These are phyloP conservation scores for Trifolium dubium DNA, from an alignment of 306 rosid genomes.

Conservation along the genomic window DNA sequence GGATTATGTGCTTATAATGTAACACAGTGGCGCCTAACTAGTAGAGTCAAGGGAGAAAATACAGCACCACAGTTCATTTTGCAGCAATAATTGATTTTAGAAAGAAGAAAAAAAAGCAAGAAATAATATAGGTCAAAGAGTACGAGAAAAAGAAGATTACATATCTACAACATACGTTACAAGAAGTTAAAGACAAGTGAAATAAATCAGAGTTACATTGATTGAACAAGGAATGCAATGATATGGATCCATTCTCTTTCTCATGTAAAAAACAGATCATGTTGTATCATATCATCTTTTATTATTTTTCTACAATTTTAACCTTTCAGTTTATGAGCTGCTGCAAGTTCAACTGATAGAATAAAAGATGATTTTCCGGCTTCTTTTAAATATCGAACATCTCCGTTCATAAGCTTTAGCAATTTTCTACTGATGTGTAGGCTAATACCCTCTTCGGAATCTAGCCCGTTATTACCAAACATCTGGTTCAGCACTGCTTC, in stretches of 20 bases:
- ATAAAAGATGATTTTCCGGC: constrained; percentile 78
- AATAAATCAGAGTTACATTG: constrained; percentile 44
- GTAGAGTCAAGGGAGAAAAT: too few species aligned
- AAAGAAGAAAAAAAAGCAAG: neutral
- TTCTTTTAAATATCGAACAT: constrained; percentile 77
- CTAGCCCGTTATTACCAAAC: constrained; percentile 66
- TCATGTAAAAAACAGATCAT: neutral
- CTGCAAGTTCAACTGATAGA: constrained; percentile 82
- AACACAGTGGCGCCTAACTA: too few species aligned
- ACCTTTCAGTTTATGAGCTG: constrained; percentile 46
- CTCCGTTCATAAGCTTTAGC: constrained; percentile 90
- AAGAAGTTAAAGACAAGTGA: constrained; percentile 29
- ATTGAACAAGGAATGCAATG: constrained; percentile 13
- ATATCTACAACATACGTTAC: constrained; percentile 53
- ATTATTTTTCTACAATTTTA: constrained; percentile 39
- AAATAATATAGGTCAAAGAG: constrained; percentile 11
- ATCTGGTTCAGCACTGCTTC: constrained; percentile 78
- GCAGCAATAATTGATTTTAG: neutral
- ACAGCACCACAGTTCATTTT: too few species aligned
- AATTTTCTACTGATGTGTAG: constrained; percentile 81
- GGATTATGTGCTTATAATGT: too few species aligned
- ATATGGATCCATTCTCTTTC: too few species aligned
- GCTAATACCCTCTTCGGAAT: constrained; percentile 81
- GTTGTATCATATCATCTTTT: constrained; percentile 23
- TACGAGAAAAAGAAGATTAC: constrained; percentile 13